These are phyloP conservation scores for Exophiala sp. DNA, from an alignment of 2,329 filamentous ascomycete species.

Conservation along the genomic window DNA sequence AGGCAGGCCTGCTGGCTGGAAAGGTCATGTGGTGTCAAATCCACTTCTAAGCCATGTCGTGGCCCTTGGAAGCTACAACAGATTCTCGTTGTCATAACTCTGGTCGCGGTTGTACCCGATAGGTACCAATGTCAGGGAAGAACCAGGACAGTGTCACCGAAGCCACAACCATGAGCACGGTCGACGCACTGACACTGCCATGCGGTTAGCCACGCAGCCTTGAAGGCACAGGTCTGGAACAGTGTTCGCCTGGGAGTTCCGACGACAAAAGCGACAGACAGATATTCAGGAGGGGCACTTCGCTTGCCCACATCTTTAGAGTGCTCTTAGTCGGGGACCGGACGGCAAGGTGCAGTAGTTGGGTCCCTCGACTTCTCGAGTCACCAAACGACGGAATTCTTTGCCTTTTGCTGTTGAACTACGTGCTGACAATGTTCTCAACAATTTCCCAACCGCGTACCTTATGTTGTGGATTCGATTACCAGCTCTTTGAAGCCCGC, in stretches of 20 bases:
- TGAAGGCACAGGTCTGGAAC: neutral
- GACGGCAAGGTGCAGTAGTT: slow-evolving; percentile 11
- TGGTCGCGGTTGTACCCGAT: slow-evolving; percentile 9
- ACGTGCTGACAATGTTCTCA: neutral
- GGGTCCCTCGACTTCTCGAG: neutral
- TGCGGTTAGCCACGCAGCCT: slow-evolving; percentile 13
- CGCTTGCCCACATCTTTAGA: slow-evolving; percentile 9
- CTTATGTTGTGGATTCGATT: neutral
- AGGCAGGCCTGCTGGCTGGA: neutral
- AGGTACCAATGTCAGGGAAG: slow-evolving; percentile 13
- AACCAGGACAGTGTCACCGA: neutral
- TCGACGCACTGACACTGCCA: slow-evolving; percentile 12
- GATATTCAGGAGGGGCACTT: neutral
- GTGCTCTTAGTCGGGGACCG: slow-evolving; percentile 1
- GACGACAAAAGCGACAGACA: neutral
- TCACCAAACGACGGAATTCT: slow-evolving; percentile 1
- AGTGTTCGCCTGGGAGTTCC: neutral
- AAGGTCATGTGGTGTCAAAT: slow-evolving; percentile 13
- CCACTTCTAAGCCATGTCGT: neutral
- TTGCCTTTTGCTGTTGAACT: neutral
- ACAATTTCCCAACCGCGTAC: neutral
- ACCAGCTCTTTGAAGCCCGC: neutral
- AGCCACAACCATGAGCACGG: slow-evolving; percentile 4
- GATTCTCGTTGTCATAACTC: slow-evolving; percentile 2
- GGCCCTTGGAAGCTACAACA: slow-evolving; percentile 10